Base-by-base conservation (phyloP, 768 basidiomycete species). In the Termitomyces titanicus region DNA sequence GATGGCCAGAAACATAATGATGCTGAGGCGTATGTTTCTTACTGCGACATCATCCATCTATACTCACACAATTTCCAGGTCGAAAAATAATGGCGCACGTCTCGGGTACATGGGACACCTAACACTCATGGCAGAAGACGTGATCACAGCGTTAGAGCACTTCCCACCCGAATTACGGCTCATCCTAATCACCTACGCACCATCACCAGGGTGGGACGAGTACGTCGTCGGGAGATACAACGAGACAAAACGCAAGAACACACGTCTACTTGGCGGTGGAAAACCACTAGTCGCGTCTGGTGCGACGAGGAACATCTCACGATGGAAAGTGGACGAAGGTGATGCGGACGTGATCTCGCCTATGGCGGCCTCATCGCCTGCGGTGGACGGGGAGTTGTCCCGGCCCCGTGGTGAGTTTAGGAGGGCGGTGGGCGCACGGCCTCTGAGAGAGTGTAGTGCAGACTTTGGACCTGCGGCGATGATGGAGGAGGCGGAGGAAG, bases 71-170 rank as follows among this genome's bases (percentile, higher is more conserved):
- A 49, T 29, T 9, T 56, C 20, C 63, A 90, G 88, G 60, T 68
- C 81, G 40, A 86, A 87, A 68, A 84, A 86, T 9, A 88, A 90
- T 63, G 84, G 88, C 20, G 80, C 89, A 34, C 84, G 95, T 27
- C 70, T 96, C 40, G 95, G 94, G 3, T 96, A 92, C 72, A 98
- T 98, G 96, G 96, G 96, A 0, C 95, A 99, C 68, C 80, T 98
- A 15, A 91, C 89, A 12, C 84, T 98, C 61, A 93, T 99, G 62
- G 88, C 94, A 0, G 97, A 98, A 70, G 96, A 98, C 64, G 86
- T 97, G 18, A 87, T 97, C 66, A 84, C 85, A 54, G 90, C 95
- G 9, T 80, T 98, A 56, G 87, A 92, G 20, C 86, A 90, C 50
- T 94, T 92, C 72, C 93, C 95, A 0, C 76, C 81, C 15, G 92